Percentiles rank a stretch among this genome's conserved stretches.
Conservation (phyloP, 257 asterid species). For the Penstemon newberryi region DNA sequence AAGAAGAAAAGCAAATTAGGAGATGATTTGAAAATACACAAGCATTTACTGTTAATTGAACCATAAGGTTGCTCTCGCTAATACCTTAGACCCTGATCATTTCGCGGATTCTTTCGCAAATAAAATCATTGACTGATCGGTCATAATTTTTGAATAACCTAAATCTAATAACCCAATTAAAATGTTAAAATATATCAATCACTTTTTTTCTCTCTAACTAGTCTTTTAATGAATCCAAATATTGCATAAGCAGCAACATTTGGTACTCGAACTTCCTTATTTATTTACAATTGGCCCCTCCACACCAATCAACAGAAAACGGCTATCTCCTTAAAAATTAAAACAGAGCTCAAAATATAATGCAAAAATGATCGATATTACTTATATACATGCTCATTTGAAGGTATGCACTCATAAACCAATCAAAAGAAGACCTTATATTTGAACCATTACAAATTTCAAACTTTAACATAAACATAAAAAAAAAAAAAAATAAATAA, state of each 20-base stretch:
- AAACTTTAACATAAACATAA: background rate
- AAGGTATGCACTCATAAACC: constrained; percentile 17
- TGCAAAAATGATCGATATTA: constrained; percentile 1
- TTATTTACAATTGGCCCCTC: background rate
- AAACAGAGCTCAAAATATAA: constrained; percentile 12
- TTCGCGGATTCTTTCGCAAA: constrained; percentile 1
- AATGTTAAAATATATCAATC: background rate
- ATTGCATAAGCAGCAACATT: background rate
- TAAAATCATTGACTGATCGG: background rate
- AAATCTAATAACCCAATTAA: background rate
- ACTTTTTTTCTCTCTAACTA: background rate
- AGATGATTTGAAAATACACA: background rate
- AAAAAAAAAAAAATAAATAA: background rate
- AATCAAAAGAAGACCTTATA: constrained; percentile 12
- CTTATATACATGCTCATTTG: constrained; percentile 10
- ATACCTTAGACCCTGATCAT: constrained; percentile 1
- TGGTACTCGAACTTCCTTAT: background rate
- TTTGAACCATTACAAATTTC: constrained; percentile 9
- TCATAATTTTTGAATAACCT: background rate
- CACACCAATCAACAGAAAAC: constrained; percentile 8
- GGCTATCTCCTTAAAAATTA: constrained; percentile 12
- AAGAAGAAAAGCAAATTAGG: background rate
- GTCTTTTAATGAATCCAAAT: background rate
- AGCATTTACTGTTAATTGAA: background rate
- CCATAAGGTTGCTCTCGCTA: background rate